Conservation (phyloP, 2,329 filamentous ascomycete genomes). For the Pestalotiopsis sp. region DNA sequence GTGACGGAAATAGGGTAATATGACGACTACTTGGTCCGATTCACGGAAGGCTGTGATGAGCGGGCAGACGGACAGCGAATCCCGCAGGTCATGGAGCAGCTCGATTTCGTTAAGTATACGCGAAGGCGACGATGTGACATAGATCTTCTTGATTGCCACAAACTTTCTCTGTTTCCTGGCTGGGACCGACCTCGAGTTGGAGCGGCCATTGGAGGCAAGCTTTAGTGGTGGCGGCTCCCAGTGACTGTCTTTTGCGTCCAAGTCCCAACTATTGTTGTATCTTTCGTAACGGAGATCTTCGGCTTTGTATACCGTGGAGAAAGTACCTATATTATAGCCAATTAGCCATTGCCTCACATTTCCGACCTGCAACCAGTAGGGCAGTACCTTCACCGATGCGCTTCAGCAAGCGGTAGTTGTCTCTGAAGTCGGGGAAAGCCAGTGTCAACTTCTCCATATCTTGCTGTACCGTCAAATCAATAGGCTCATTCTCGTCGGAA, state of each 20-base stretch:
- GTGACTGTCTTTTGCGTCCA: constrained; percentile 63
- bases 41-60: constrained; percentile 96
- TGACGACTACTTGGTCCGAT: constrained; percentile 91
- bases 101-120: constrained; percentile 97
- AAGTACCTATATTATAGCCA: constrained; percentile 67
- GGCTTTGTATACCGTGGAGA: constrained; percentile 98
- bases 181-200: constrained; percentile 34
- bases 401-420: constrained; percentile 88
- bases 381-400: constrained; percentile 88
- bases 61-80: constrained; percentile 85
- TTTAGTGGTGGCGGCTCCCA: constrained; percentile 72
- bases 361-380: too few relatives aligned
- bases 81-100: constrained; percentile 82
- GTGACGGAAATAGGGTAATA: constrained; percentile 94
- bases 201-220: constrained; percentile 43
- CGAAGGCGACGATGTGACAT: constrained; percentile 91
- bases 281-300: constrained; percentile 86
- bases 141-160: constrained; percentile 99
- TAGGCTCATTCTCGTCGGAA: constrained; percentile 61
- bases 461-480: constrained; percentile 71
- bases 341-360: constrained; percentile 13
- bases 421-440: constrained; percentile 80
- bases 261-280: constrained; percentile 87
- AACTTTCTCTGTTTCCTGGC: constrained; percentile 61
- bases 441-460: constrained; percentile 87